Percentiles rank a stretch among this genome's conserved stretches.
These are phyloP conservation scores for Jaapia argillacea DNA, from an alignment of 768 basidiomycete species.

Conservation along the genomic window DNA sequence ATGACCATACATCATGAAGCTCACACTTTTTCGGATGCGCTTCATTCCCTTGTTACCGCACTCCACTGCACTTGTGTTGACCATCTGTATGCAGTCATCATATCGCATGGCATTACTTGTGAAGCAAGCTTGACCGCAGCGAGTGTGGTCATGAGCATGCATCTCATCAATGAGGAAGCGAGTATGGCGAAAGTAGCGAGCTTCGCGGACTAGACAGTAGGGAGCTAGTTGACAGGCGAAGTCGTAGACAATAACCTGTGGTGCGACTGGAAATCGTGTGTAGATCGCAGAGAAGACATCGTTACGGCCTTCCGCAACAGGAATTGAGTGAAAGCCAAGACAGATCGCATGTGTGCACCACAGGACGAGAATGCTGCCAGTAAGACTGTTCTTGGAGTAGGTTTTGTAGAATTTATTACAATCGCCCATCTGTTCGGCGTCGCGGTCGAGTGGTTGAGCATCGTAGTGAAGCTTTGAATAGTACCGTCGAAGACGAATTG, in stretches of 20 bases:
- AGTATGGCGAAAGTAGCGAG: slow-evolving; percentile 23
- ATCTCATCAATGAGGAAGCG: slow-evolving; percentile 24
- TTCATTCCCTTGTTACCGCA: slow-evolving; percentile 21
- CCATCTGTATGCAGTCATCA: slow-evolving; percentile 14
- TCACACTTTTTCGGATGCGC: slow-evolving; percentile 19
- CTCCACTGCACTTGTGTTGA: slow-evolving; percentile 27
- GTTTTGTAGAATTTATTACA: slow-evolving; percentile 20
- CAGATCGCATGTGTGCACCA: slow-evolving; percentile 9
- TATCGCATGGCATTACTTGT: slow-evolving; percentile 16
- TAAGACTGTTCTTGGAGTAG: slow-evolving; percentile 13
- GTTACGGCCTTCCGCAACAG: slow-evolving; percentile 24
- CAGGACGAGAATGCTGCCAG: slow-evolving; percentile 7
- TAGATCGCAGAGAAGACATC: slow-evolving; percentile 29
- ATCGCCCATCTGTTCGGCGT: slow-evolving; percentile 5
- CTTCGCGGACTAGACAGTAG: slow-evolving; percentile 20
- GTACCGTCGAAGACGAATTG: slow-evolving; percentile 17
- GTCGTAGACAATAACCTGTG: slow-evolving; percentile 20
- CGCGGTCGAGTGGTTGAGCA: slow-evolving; percentile 4
- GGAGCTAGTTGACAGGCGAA: slow-evolving; percentile 23
- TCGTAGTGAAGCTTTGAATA: slow-evolving; percentile 20
- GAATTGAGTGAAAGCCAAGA: slow-evolving; percentile 17
- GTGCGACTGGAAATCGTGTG: slow-evolving; percentile 21
- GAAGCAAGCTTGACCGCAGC: slow-evolving; percentile 21
- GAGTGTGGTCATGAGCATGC: slow-evolving; percentile 23
- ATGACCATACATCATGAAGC: slow-evolving; percentile 20